Conservation (phyloP, 2,329 filamentous ascomycete genomes). For the Aspergillus puulaauensis region DNA sequence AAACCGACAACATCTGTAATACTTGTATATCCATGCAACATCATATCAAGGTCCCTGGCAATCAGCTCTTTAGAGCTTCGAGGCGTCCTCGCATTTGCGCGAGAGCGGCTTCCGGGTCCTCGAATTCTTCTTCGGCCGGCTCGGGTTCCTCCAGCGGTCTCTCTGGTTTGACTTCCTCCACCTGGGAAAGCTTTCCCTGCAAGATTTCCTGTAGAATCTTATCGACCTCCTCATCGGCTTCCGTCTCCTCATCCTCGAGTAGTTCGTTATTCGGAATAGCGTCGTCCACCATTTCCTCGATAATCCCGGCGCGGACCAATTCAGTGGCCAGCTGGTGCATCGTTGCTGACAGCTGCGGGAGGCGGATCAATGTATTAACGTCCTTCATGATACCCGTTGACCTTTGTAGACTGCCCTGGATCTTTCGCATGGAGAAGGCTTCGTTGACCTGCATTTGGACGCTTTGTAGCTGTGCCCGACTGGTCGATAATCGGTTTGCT, state of each 20-base stretch:
- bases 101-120: slow-evolving; percentile 85
- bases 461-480: slow-evolving; percentile 85
- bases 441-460: slow-evolving; percentile 98
- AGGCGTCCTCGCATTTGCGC: slow-evolving; percentile 90
- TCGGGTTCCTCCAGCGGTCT: slow-evolving; percentile 53
- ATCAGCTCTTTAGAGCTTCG: slow-evolving; percentile 84
- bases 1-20: background rate
- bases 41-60: background rate
- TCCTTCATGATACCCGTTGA: slow-evolving; percentile 96
- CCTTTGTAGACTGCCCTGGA: slow-evolving; percentile 84
- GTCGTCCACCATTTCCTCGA: slow-evolving; percentile 96
- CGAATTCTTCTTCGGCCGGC: slow-evolving; percentile 68
- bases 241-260: slow-evolving; percentile 69
- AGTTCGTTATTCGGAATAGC: slow-evolving; percentile 72
- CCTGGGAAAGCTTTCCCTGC: slow-evolving; percentile 74
- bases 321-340: slow-evolving; percentile 87
- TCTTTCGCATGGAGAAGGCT: slow-evolving; percentile 92
- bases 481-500: slow-evolving; percentile 71
- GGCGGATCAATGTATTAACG: slow-evolving; percentile 78
- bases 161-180: slow-evolving; percentile 57
- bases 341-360: slow-evolving; percentile 83
- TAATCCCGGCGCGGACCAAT: slow-evolving; percentile 90
- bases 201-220: slow-evolving; percentile 90
- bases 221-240: slow-evolving; percentile 83
- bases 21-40: background rate